Conservation (phyloP, 257 asterid species). For the Ocimum tenuiflorum region DNA sequence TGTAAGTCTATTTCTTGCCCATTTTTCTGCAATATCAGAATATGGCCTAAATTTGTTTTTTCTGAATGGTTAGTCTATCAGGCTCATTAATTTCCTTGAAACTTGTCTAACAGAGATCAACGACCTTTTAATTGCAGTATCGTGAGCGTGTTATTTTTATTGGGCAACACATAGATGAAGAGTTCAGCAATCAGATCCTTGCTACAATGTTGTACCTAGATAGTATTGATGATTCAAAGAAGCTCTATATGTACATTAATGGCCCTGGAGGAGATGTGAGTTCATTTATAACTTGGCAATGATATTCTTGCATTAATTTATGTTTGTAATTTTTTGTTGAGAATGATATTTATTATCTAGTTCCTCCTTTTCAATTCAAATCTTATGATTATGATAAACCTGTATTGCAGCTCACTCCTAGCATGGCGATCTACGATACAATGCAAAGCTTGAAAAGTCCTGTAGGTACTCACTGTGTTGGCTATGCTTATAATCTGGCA, state of each 20-base stretch:
- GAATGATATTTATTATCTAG: not conserved
- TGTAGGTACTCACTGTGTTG: constrained; percentile 78
- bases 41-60: not conserved
- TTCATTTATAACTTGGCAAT: constrained; percentile 10
- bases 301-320: not conserved
- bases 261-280: constrained; percentile 99
- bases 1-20: constrained; percentile 43
- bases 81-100: constrained; percentile 1
- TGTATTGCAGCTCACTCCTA: constrained; percentile 75
- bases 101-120: not conserved
- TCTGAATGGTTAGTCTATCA: not conserved
- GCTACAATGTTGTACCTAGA: constrained; percentile 96
- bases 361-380: not conserved
- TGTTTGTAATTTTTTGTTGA: not conserved
- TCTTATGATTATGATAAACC: not conserved
- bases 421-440: constrained; percentile 88
- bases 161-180: constrained; percentile 74
- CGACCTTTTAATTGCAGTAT: constrained; percentile 48
- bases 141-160: constrained; percentile 85
- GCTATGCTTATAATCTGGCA: constrained; percentile 67
- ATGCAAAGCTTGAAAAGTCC: constrained; percentile 87
- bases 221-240: constrained; percentile 62
- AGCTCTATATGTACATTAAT: constrained; percentile 61
- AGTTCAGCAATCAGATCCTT: constrained; percentile 79
- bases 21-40: not conserved